These are phyloP conservation scores for Galeopsis tetrahit DNA, from an alignment of 257 asterid genomes.

Conservation along the genomic window DNA sequence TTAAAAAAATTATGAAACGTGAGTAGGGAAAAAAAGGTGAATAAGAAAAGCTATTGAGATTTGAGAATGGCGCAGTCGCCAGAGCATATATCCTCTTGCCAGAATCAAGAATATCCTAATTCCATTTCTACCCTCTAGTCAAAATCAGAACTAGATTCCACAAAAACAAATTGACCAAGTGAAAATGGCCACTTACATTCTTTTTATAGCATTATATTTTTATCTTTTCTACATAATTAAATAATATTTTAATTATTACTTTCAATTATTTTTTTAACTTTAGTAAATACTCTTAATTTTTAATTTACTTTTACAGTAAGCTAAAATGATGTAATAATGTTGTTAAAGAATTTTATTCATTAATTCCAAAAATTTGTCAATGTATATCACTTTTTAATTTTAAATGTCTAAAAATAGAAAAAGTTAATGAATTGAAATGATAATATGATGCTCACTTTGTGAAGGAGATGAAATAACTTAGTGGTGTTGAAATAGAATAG, in stretches of 20 bases:
- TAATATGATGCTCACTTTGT: background rate
- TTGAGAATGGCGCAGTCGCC: background rate
- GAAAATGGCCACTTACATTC: background rate
- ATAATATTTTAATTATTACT: no score
- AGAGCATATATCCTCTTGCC: constrained; percentile 18
- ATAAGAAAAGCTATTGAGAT: background rate
- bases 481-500: background rate
- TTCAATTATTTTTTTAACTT: no score
- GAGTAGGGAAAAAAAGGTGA: background rate
- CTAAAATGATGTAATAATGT: no score
- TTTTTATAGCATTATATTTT: background rate
- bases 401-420: background rate
- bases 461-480: constrained; percentile 2
- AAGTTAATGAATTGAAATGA: background rate
- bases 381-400: no score
- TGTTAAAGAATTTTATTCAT: no score
- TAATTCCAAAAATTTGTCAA: no score
- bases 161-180: background rate
- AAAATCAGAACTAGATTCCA: constrained; percentile 3
- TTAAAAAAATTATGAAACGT: no score
- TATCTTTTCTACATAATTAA: no score
- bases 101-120: constrained; percentile 10
- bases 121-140: constrained; percentile 2
- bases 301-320: no score
- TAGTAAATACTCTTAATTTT: no score